Evolutionary conservation across 768 basidiomycete species (phyloP).

Genomic region (Hebeloma cylindrosporum): DNA sequence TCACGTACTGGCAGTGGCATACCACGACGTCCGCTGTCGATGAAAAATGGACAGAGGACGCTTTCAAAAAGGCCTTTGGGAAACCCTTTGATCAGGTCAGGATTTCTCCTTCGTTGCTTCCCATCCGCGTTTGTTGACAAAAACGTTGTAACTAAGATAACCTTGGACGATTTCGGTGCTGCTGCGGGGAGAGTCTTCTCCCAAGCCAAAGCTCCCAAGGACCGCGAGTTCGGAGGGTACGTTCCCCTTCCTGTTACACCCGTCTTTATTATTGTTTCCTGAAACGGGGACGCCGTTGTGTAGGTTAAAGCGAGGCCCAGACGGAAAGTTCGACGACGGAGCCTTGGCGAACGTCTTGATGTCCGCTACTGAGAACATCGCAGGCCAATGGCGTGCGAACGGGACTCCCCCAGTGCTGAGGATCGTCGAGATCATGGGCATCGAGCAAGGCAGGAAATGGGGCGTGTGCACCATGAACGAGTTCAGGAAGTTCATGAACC

Average conservation of each 20-base stretch:
- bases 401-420: conserved; percentile 47
- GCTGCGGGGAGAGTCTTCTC: conserved; percentile 11
- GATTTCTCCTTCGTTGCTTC: not conserved
- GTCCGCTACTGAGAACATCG: conserved; percentile 14
- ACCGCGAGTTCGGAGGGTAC: conserved; percentile 15
- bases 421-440: conserved; percentile 56
- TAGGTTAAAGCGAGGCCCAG: conserved; percentile 16
- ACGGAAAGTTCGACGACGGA: conserved; percentile 17
- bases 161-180: conserved; percentile 8
- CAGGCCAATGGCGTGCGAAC: conserved; percentile 33
- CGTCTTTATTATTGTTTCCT: not conserved
- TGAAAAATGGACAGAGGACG: conserved; percentile 48
- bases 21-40: conserved; percentile 50
- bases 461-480: conserved; percentile 59
- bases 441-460: conserved; percentile 54
- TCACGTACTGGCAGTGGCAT: conserved; percentile 48
- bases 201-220: conserved; percentile 8
- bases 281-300: not conserved
- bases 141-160: not conserved
- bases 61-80: conserved; percentile 42
- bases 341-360: conserved; percentile 15
- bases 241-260: not conserved
- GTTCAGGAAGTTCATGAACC: conserved; percentile 49
- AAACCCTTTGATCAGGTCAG: conserved; percentile 22
- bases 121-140: no score